Evolutionary conservation across 2,329 filamentous ascomycete genomes (phyloP).

Genomic region (Trichoderma sp.): DNA sequence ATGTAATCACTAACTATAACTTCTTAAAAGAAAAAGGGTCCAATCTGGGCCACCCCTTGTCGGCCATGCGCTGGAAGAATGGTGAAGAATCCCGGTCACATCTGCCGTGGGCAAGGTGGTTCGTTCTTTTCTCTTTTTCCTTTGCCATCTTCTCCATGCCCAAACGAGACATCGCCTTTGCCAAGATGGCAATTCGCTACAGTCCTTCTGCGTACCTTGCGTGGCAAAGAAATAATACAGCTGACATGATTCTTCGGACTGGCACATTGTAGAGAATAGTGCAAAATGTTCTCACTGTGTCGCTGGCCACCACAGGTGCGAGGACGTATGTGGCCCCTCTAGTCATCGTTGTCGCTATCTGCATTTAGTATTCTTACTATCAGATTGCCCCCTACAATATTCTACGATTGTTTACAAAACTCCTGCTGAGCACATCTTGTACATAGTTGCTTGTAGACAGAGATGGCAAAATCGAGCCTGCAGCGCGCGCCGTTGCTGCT

Average conservation of each 20-base stretch:
- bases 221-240: neutral
- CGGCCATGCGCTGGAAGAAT: conserved; percentile 29
- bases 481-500: conserved; percentile 29
- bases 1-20: neutral
- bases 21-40: conserved; percentile 21
- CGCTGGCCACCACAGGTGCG: conserved; percentile 29
- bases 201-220: neutral
- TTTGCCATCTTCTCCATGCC: neutral
- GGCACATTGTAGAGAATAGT: conserved; percentile 26
- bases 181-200: neutral
- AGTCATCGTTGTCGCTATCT: neutral
- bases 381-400: neutral
- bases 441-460: conserved; percentile 30
- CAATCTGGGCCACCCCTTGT: conserved; percentile 29
- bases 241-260: conserved; percentile 16
- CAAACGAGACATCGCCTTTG: neutral
- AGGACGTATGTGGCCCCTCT: conserved; percentile 29
- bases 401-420: conserved; percentile 5
- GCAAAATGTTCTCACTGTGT: conserved; percentile 31
- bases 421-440: conserved; percentile 29
- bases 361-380: conserved; percentile 7
- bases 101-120: conserved; percentile 30
- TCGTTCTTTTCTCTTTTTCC: neutral
- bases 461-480: conserved; percentile 30
- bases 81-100: conserved; percentile 29